Evolutionary conservation across 768 basidiomycete genomes (phyloP).

Genomic region (Amanita fuliginea): DNA sequence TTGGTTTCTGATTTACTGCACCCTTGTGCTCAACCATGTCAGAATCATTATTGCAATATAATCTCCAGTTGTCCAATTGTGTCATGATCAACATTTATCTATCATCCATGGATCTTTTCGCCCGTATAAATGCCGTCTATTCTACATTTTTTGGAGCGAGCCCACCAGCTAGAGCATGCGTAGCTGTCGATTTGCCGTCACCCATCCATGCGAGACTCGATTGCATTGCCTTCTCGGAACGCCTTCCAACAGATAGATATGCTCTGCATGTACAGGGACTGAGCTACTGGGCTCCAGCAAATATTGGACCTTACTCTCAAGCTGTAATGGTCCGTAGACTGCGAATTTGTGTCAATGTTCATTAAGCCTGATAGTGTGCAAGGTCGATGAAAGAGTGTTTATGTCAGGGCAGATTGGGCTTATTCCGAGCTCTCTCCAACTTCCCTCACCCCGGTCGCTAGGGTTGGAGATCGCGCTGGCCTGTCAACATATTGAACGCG

Average conservation of each 20-base stretch:
- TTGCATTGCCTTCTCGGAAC: constrained; percentile 60
- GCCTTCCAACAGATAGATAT: constrained; percentile 33
- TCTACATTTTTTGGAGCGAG: constrained; percentile 76
- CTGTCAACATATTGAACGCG: constrained; percentile 69
- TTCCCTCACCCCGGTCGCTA: constrained; percentile 52
- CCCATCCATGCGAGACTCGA: constrained; percentile 58
- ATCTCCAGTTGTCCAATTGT: constrained; percentile 45
- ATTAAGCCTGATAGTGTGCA: constrained; percentile 1
- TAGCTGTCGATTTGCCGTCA: constrained; percentile 61
- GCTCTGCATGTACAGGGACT: constrained; percentile 90
- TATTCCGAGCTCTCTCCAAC: constrained; percentile 56
- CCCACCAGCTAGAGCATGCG: constrained; percentile 92
- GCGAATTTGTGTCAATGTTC: not conserved
- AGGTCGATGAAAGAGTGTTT: constrained; percentile 73
- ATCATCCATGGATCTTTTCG: constrained; percentile 73
- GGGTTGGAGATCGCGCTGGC: constrained; percentile 60
- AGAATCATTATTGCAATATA: constrained; percentile 43
- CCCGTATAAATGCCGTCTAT: constrained; percentile 69
- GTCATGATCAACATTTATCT: constrained; percentile 77
- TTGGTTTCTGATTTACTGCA: not conserved
- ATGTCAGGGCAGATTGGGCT: constrained; percentile 95
- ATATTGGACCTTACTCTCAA: constrained; percentile 98
- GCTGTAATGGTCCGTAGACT: constrained; percentile 59
- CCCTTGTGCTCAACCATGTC: not conserved
- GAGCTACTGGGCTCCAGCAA: constrained; percentile 99